Evolutionary conservation across 345 rosid genomes (phyloP).

Genomic region (Cardamine resedifolia): DNA sequence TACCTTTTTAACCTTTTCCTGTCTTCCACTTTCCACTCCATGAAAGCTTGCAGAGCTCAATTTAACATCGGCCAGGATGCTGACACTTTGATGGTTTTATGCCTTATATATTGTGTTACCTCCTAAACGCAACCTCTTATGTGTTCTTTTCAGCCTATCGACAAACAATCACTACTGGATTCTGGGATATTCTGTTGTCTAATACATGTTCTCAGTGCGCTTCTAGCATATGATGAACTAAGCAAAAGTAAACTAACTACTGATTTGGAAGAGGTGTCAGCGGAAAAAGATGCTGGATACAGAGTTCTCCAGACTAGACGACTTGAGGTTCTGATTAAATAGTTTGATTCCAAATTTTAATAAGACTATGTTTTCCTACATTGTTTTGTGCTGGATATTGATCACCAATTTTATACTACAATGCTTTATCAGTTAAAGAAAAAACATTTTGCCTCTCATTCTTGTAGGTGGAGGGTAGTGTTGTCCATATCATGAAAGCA

Average conservation of each 20-base stretch:
- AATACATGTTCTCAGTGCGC: constrained; percentile 73
- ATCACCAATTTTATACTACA: constrained; percentile 4
- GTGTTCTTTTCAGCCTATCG: constrained; percentile 72
- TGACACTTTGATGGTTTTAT: constrained; percentile 17
- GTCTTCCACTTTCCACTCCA: constrained; percentile 25
- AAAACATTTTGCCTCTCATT: background rate
- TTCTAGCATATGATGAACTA: constrained; percentile 61
- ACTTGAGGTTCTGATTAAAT: constrained; percentile 72
- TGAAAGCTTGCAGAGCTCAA: constrained; percentile 6
- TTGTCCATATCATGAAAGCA: constrained; percentile 98
- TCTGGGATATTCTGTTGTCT: constrained; percentile 99
- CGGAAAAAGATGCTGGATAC: constrained; percentile 46
- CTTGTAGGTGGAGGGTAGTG: constrained; percentile 90
- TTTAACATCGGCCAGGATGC: constrained; percentile 15
- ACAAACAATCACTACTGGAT: constrained; percentile 95
- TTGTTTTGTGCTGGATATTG: constrained; percentile 23
- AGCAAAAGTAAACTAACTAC: constrained; percentile 37
- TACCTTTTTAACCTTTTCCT: constrained; percentile 41
- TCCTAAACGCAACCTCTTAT: constrained; percentile 11
- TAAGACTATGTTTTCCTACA: background rate
- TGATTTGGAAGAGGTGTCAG: constrained; percentile 40
- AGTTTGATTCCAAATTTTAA: constrained; percentile 6
- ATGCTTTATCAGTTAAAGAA: constrained; percentile 20
- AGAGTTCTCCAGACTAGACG: constrained; percentile 51
- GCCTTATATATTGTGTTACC: constrained; percentile 16